Percentiles rank a stretch among this genome's conserved stretches.
Conservation (phyloP, 139 green algal species). For the Chlorella sorokiniana region DNA sequence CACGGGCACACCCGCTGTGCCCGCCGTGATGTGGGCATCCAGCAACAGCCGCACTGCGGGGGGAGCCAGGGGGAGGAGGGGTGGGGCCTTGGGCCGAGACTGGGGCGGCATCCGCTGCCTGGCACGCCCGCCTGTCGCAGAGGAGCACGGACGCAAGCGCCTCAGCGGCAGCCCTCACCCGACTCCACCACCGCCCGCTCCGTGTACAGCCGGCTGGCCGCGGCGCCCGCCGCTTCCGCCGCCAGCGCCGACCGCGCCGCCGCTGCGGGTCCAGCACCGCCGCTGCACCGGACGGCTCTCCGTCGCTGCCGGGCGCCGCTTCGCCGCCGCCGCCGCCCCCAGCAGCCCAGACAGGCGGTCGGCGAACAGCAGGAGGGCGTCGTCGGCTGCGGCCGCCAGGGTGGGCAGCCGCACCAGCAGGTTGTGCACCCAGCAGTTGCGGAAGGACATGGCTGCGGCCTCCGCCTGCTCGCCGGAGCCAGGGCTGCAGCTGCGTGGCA, state of each 20-base stretch:
- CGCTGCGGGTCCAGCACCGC: not conserved
- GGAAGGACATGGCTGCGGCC: conserved; percentile 25
- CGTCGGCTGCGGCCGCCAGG: conserved; percentile 38
- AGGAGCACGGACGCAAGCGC: not conserved
- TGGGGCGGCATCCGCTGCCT: too few relatives aligned
- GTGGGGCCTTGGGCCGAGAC: too few relatives aligned
- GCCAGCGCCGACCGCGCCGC: conserved; percentile 1
- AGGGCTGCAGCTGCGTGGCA: not conserved
- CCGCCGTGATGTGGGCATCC: conserved; percentile 45
- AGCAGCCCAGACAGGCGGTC: conserved; percentile 17
- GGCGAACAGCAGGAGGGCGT: conserved; percentile 41
- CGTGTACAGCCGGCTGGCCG: conserved; percentile 37
- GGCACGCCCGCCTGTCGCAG: not conserved
- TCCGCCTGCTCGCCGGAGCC: not conserved
- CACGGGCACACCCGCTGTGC: conserved; percentile 36
- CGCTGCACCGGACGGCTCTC: not conserved
- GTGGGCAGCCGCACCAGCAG: conserved; percentile 28
- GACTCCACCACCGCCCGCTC: conserved; percentile 18
- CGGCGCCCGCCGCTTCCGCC: conserved; percentile 20
- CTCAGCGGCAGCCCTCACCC: not conserved
- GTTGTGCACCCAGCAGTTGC: conserved; percentile 47
- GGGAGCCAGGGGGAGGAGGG: not conserved
- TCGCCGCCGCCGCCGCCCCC: not conserved
- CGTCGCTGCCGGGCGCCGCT: not conserved
- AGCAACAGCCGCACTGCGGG: conserved; percentile 38